Evolutionary conservation across 2,329 filamentous ascomycete species (phyloP), one percentile per base, ranked within the genome.

Genomic region (Parastagonospora avenae): DNA sequence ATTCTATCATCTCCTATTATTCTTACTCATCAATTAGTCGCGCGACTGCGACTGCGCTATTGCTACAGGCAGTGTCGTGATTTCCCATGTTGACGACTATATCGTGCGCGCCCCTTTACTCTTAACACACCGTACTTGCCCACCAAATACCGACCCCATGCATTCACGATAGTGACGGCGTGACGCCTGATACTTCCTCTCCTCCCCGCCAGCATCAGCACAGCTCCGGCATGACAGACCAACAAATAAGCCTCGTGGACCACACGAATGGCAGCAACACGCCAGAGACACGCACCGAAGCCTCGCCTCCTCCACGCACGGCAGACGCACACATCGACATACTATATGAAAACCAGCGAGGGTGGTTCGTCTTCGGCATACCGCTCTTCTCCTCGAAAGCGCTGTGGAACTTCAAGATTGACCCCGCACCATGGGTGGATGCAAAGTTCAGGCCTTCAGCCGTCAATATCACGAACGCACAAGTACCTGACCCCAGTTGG

Each of bases 401-500:
- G 1, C 82, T 99, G 1, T 72, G 70, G 70, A 74, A 74, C 47
- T 86, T 96, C 31, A 89, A 90, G 54, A 83, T 96, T 42, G 94
- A 99, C 67, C 91, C 92, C 0, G 76, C 89, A 7, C 81, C 92
- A 0, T 99, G 94, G 94, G 91, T 92, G 42, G 96, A 92, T 46
- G 60, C 63, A 12, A 66, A 68, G 9, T 70, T 81, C 57, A 80
- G 80, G 52, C 77, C 81, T 11, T 85, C 82, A 42, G 78, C 85
- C 5, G 85, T 88, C 60, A 82, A 87, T 68, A 95, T 93, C 55
- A 84, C 87, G 52, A 97, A 91, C 53, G 92, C 93, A 0, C 92
- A 97, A 72, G 85, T 96, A 1, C 94, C 94, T 0, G 94, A 99
- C 70, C 94, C 94, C 5, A 91, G 88, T 55, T 99, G 94, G 94